These are phyloP conservation scores for Wickerhamomyces bisporus DNA, from an alignment of 805 yeast genomes.

Conservation along the genomic window DNA sequence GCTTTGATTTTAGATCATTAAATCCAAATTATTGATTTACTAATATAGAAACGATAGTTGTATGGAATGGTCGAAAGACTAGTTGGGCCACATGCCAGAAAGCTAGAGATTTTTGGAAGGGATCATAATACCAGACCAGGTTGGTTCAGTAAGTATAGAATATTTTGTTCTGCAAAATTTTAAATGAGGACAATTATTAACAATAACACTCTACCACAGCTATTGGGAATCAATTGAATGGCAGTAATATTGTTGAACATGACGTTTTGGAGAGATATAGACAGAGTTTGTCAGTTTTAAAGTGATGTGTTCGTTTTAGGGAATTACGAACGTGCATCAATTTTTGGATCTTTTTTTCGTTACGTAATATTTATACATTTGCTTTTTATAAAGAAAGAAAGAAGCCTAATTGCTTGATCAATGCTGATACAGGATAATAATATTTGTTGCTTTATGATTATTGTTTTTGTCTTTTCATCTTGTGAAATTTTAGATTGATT, in stretches of 20 bases:
- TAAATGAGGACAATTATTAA: not conserved
- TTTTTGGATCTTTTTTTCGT: too few relatives aligned
- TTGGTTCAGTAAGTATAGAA: constrained; percentile 72
- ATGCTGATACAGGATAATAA: too few relatives aligned
- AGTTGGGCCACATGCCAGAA: constrained; percentile 72
- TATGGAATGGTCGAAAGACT: constrained; percentile 82
- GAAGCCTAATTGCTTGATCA: too few relatives aligned
- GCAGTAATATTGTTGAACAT: constrained; percentile 50
- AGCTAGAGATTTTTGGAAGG: constrained; percentile 86
- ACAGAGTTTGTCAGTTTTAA: not conserved
- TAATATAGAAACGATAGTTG: constrained; percentile 28
- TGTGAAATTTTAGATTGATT: too few relatives aligned
- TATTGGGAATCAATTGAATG: constrained; percentile 72
- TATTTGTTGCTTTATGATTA: too few relatives aligned
- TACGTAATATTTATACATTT: too few relatives aligned
- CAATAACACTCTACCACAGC: constrained; percentile 27
- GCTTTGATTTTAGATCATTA: not conserved
- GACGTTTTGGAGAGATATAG: constrained; percentile 44
- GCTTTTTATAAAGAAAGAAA: too few relatives aligned
- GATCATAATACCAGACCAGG: constrained; percentile 84
- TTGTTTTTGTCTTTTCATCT: too few relatives aligned
- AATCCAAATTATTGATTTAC: too few relatives aligned
- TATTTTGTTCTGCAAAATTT: too few relatives aligned
- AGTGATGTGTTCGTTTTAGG: not conserved
- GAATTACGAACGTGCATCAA: constrained; percentile 5